Evolutionary conservation across 495 filamentous ascomycete genomes (phyloP), one percentile per base, ranked within the genome.

Genomic region (Penicillium fimorum): DNA sequence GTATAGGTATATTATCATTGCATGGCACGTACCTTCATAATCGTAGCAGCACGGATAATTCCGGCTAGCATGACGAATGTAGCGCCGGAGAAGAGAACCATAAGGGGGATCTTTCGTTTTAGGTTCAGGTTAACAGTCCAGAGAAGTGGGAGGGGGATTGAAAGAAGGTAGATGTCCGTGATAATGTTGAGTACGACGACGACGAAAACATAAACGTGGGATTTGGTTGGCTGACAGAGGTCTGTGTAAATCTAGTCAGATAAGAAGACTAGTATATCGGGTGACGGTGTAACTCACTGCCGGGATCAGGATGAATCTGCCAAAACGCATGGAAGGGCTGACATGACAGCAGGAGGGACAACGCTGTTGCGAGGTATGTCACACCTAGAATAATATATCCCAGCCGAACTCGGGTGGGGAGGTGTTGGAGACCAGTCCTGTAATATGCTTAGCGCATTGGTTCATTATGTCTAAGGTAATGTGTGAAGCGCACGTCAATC

Each of bases 1-100:
- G 44, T 1, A 10, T 18, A 17, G 35, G 35, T 17, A 37, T 37
- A n/a, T 8, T 9, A 38, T 38, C 3, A 17, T 38, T 38, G 35
- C n/a, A 38, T 38, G 30, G 18, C 24, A 55, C 73, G 53, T 60
- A 80, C 79, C 1, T 69, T 79, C 2, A 81, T 57, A 50, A 82
- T 79, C 2, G 72, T 79, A 0, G 77, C 74, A 15, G 76, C 78
- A 17, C 84, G 82, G n/a, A 84, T 70, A 29, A 84, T 79, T 0
- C 75, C 74, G 15, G 79, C 79, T 11, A 74, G 65, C 57, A 82
- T 84, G 44, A 82, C 74, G 45, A 85, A 78, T n/a, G 79, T 62
- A 27, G 79, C 82, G 35, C 81, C 82, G 33, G 76, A 75, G 53
- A 85, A 85, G 55, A 85, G 77, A 22, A 73, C 55, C 45, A 82